These are phyloP conservation scores for baker's yeast (Saccharomyces cerevisiae) DNA, from an alignment of 805 yeast species.

Conservation along the genomic window DNA sequence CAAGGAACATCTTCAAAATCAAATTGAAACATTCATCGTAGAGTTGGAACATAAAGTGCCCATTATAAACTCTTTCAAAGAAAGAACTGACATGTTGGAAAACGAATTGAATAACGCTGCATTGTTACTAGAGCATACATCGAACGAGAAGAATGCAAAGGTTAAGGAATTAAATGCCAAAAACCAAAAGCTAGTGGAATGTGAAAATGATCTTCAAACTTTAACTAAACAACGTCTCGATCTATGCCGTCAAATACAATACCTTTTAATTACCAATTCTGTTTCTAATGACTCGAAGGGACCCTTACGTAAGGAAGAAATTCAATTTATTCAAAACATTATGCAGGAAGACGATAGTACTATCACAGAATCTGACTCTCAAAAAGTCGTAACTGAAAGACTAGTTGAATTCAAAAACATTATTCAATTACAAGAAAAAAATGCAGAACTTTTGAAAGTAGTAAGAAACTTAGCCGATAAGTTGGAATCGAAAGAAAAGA, in stretches of 20 bases:
- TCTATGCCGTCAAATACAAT: conserved; percentile 70
- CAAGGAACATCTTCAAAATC: conserved; percentile 57
- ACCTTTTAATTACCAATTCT: conserved; percentile 56
- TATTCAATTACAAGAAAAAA: conserved; percentile 61
- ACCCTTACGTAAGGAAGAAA: conserved; percentile 59
- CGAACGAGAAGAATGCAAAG: conserved; percentile 41
- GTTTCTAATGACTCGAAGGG: conserved; percentile 44
- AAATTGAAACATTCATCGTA: conserved; percentile 57
- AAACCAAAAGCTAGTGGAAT: conserved; percentile 13
- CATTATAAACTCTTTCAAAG: conserved; percentile 54
- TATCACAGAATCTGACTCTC: conserved; percentile 47
- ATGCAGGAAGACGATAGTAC: conserved; percentile 21
- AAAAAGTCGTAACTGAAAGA: conserved; percentile 58
- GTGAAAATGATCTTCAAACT: conserved; percentile 31
- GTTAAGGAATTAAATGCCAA: conserved; percentile 11
- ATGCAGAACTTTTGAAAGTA: conserved; percentile 58
- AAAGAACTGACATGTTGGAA: conserved; percentile 47
- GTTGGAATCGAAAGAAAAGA: conserved; percentile 52
- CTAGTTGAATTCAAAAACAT: conserved; percentile 60
- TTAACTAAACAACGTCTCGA: conserved; percentile 54
- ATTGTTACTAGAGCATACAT: conserved; percentile 43
- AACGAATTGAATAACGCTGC: conserved; percentile 46
- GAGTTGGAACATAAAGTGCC: conserved; percentile 79
- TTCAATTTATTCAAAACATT: conserved; percentile 49
- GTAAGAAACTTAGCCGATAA: conserved; percentile 53